phyloP scores from a whole-genome alignment of 2,329 filamentous ascomycete species.

The Penicillium sp. region DNA sequence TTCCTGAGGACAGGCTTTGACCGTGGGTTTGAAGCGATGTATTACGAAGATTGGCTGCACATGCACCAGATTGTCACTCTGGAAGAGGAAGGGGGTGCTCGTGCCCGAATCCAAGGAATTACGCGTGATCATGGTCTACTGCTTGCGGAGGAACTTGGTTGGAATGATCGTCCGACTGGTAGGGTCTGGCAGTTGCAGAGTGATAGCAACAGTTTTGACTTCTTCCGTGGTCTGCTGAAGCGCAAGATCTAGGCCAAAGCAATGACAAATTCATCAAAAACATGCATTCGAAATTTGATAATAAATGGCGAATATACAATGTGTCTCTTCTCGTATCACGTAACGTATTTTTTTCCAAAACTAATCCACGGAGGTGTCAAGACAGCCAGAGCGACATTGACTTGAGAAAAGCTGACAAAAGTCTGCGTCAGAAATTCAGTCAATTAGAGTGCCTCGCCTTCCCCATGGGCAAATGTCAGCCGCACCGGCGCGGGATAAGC shows the following conservation, averaged over 20 bases:
- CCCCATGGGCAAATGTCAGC: no score
- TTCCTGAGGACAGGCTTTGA: slow-evolving; percentile 80
- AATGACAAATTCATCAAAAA: not conserved
- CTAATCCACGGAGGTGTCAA: no score
- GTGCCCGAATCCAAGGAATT: slow-evolving; percentile 80
- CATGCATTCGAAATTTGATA: not conserved
- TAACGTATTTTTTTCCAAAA: no score
- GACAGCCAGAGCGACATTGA: no score
- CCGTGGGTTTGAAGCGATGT: slow-evolving; percentile 69
- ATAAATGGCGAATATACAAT: not conserved
- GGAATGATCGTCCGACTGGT: slow-evolving; percentile 73
- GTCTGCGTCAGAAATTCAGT: no score
- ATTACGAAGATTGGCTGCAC: slow-evolving; percentile 87
- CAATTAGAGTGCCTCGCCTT: no score
- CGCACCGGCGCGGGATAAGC: no score
- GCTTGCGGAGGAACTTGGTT: slow-evolving; percentile 78
- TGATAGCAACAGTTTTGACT: slow-evolving; percentile 98
- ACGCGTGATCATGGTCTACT: slow-evolving; percentile 90
- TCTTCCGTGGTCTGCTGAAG: slow-evolving; percentile 84
- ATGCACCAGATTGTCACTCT: slow-evolving; percentile 73
- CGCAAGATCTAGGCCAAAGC: slow-evolving; percentile 65
- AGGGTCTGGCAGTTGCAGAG: slow-evolving; percentile 84
- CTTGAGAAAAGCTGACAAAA: no score
- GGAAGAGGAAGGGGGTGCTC: slow-evolving; percentile 75
- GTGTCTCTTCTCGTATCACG: no score